Base-by-base conservation (phyloP, 2,329 filamentous ascomycete species). In the Fusarium azukiicola region DNA sequence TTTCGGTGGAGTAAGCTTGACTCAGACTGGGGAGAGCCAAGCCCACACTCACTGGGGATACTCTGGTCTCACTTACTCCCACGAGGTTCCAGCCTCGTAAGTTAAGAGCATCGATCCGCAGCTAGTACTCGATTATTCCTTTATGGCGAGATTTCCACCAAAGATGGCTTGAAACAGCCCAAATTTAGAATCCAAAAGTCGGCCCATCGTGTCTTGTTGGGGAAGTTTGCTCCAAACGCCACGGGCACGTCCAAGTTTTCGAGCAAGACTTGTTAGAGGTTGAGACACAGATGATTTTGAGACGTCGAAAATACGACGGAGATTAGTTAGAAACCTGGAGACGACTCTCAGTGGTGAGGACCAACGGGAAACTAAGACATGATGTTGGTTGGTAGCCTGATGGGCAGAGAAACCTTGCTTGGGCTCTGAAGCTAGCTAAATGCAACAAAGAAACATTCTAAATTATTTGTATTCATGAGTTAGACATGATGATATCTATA, bases 271-370 rank as follows among this genome's bases (percentile, higher is more conserved):
- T 63, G 58, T 63, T 63, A 42, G 58, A 63, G 54, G 54, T 40
- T 58, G 40, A 58, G 54, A 58, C 61, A 64, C n/a, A 46, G 40
- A 64, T 64, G 61, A 46, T 21, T 58, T 40, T 58, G 36, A 58
- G 38, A 58, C 54, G 54, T 40, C 36, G 32, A 58, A 21, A 58
- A 58, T 38, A 58, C 16, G 38, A 21, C 54, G 54, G 54, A 58
- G 54, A 58, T 58, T 58, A 58, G 13, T 40, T 40, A 9, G 36
- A 36, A 8, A 58, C 13, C 38, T 21, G 21, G 36, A 14, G 54
- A 23, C 21, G 23, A 21, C n/a, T 17, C 32, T 40, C 32, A 58
- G 54, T 58, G 54, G 54, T 58, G 36, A 58, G 23, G 23, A 27
- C 27, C 27, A 32, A 32, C 27, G 61, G 27, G 11, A 64, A 64